Base-by-base conservation (phyloP, 371 early-diverging fungal genomes). In the Apophysomyces ossiformis region DNA sequence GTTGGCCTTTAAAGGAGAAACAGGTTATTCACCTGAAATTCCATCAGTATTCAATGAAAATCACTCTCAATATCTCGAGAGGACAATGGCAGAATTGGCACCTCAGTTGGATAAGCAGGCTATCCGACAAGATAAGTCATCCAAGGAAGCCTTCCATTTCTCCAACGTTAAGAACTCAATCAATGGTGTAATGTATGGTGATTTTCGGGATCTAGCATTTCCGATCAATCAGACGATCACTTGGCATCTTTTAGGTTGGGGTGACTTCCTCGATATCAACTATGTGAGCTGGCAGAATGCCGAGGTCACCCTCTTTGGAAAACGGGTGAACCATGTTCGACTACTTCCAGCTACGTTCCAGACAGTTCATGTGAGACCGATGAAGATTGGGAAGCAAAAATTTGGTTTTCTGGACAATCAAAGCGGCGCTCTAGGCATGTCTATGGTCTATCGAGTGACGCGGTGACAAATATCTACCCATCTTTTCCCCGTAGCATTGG, bases 171-270 rank as follows among this genome's bases (percentile, higher is more conserved):
- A 79, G 37, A 60, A 61, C 13, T 38, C 69, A 8, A 69, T 83
- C 57, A 83, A 83, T 39, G 83, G 83, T 2, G 45, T 78, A 4
- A 47, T 77, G 2, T 61, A 68, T 38, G 64, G 69, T 2, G 64
- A 61, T 8, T 79, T 79, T 7, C 37, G 41, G 6, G 77, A 76
- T 41, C 64, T 83, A 38, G 36, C 69, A 2, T 32, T 80, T 8
- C 41, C 44, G 13, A 63, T 43, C 18, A 39, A 57, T 5, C 15
- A 68, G 2, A 43, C 45, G 1, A 47, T 64, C 0, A 58, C 69
- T 16, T 82, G 83, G 83, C 78, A 82, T 61, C 39, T 82, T 3
- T 50, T 82, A 12, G 78, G 73, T 5, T 82, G 83, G 83, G 83
- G 83, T 12, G 71, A 75, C 0, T 69, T 70, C 39, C 62, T 70